Conservation (phyloP, 495 filamentous ascomycete species). For the Penicillium egyptiacum region DNA sequence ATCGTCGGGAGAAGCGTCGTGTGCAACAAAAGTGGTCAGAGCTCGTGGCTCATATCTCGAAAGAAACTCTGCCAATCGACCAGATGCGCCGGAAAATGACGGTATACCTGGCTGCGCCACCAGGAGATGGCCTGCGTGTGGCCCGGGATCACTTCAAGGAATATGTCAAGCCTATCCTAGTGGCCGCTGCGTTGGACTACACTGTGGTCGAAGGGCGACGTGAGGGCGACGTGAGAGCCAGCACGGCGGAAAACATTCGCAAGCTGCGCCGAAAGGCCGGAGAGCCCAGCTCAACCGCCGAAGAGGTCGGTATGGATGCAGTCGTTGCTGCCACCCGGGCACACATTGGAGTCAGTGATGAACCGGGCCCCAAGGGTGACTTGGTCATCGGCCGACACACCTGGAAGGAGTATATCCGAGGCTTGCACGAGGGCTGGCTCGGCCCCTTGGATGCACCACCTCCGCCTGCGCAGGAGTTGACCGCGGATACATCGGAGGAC, state of each 20-base stretch:
- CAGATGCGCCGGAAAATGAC: conserved; percentile 82
- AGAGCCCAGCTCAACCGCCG: conserved; percentile 46
- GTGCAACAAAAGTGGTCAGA: conserved; percentile 83
- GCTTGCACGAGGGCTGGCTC: conserved; percentile 94
- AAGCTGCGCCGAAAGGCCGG: conserved; percentile 58
- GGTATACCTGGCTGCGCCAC: conserved; percentile 80
- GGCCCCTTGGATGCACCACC: conserved; percentile 67
- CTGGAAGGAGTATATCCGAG: conserved; percentile 96
- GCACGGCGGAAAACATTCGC: conserved; percentile 78
- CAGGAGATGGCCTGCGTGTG: conserved; percentile 74
- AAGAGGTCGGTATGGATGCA: conserved; percentile 50
- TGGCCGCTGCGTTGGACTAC: conserved; percentile 88
- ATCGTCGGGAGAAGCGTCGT: conserved; percentile 82
- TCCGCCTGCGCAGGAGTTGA: conserved; percentile 24
- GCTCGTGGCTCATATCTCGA: conserved; percentile 80
- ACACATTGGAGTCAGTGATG: conserved; percentile 63
- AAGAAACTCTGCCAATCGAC: conserved; percentile 68
- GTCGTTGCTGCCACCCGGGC: conserved; percentile 55
- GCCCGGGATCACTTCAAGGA: conserved; percentile 93
- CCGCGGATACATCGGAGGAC: conserved; percentile 31
- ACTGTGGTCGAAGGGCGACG: conserved; percentile 88
- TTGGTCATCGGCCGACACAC: conserved; percentile 87
- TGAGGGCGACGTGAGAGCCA: conserved; percentile 83
- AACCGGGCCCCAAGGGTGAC: conserved; percentile 73
- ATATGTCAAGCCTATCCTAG: conserved; percentile 91